Evolutionary conservation across 2,329 filamentous ascomycete species (phyloP), one percentile per base, ranked within the genome.

Genomic region (Chalaropsis thielavioides): DNA sequence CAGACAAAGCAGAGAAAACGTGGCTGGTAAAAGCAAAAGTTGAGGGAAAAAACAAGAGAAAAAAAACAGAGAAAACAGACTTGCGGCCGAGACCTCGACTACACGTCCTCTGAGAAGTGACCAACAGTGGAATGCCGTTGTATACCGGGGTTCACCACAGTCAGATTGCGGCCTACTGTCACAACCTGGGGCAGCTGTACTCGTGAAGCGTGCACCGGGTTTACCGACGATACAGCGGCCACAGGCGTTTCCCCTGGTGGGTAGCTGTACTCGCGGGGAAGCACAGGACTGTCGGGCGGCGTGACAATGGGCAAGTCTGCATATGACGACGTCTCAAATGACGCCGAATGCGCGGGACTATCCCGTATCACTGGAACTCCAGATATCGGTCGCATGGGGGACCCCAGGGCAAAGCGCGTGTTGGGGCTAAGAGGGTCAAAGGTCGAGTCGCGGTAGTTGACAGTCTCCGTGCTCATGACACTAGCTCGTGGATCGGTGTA

Each of bases 341-440:
- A 46, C 4, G 60, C 60, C 2, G 82, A 84, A 64, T 84, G 80
- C 19, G 81, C 83, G 17, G 86, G 86, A n/a, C 85, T 82, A n/a
- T 82, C 80, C 68, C 84, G 79, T 71, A 85, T 80, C 40, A 85
- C 76, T n/a, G 81, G 79, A 3, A 84, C 75, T 10, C 83, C 82
- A 70, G 83, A 85, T 64, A 82, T 78, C 38, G 81, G 81, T 58
- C 82, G 78, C 81, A 84, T 84, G 5, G 82, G 81, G 8, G 78
- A 75, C 19, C 82, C 82, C 10, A 84, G 75, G 7, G 82, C 78
- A 41, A 84, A 73, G 64, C 77, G 77, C 54, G 71, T 74, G 10
- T 74, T 69, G 51, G 74, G 68, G 54, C 71, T 68, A 35, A 76
- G 73, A 10, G 75, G 73, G 67, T 78, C 79, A 27, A 76, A 66